A percentile compares a stretch with the other conserved stretches of the same genome.
Evolutionary conservation across 2,329 filamentous ascomycete genomes (phyloP).

Genomic region (Cadophora sp.): DNA sequence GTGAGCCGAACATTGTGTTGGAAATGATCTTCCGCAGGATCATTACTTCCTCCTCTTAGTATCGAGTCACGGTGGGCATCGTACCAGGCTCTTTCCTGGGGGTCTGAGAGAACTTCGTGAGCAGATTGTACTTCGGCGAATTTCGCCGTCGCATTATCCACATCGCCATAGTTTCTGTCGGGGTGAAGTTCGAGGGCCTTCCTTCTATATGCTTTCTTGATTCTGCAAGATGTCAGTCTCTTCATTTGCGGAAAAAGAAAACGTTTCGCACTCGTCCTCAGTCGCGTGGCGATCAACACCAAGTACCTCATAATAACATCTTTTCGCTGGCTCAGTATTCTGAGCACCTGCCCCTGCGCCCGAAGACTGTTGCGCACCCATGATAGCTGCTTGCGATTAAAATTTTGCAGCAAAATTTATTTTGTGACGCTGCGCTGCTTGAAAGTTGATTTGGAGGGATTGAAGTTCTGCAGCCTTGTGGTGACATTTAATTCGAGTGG

Average conservation of each 20-base stretch:
- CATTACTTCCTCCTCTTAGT: constrained; percentile 58
- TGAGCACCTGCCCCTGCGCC: constrained; percentile 21
- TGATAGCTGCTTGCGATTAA: constrained; percentile 16
- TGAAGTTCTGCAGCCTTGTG: background rate
- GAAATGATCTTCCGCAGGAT: constrained; percentile 55
- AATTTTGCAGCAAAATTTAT: background rate
- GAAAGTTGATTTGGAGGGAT: background rate
- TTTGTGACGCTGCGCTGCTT: background rate
- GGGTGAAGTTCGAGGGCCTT: constrained; percentile 95
- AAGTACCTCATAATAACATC: constrained; percentile 86
- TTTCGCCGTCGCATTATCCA: constrained; percentile 79
- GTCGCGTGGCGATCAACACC: constrained; percentile 74
- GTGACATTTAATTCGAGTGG: background rate
- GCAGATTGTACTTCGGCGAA: constrained; percentile 94
- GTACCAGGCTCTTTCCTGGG: constrained; percentile 97
- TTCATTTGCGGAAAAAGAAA: background rate
- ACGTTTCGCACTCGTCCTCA: constrained; percentile 81
- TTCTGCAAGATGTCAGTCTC: constrained; percentile 54
- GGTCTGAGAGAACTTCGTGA: constrained; percentile 94
- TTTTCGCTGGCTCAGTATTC: constrained; percentile 53
- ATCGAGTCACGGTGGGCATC: constrained; percentile 92
- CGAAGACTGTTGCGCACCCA: constrained; percentile 43
- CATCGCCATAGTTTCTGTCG: constrained; percentile 89
- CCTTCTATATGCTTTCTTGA: constrained; percentile 90
- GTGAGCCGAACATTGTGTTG: constrained; percentile 77